Conservation (phyloP, 768 basidiomycete genomes). For the Mycena venus region DNA sequence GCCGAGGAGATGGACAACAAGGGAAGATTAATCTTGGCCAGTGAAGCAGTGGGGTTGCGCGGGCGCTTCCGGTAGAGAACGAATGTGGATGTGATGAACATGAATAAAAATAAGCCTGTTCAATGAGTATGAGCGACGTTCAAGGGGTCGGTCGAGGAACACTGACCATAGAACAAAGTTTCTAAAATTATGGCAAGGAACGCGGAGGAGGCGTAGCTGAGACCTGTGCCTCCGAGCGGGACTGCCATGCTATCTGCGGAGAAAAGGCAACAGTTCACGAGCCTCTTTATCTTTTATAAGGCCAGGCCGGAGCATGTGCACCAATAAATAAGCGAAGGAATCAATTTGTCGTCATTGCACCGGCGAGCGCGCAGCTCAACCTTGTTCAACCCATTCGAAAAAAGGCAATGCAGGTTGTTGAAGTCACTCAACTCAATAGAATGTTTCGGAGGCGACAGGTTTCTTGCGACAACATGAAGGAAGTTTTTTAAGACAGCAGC, state of each 20-base stretch:
- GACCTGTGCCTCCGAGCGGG: constrained; percentile 10
- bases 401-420: too few relatives aligned
- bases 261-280: not conserved
- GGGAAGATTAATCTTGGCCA: not conserved
- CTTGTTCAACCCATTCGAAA: too few relatives aligned
- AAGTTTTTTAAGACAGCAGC: too few relatives aligned
- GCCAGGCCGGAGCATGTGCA: too few relatives aligned
- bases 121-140: not conserved
- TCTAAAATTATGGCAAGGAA: constrained; percentile 3
- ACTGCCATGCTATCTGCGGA: not conserved
- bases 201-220: constrained; percentile 9
- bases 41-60: not conserved
- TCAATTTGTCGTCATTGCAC: too few relatives aligned
- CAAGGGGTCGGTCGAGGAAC: not conserved
- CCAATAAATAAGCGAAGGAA: too few relatives aligned
- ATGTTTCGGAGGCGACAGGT: too few relatives aligned
- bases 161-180: constrained; percentile 8
- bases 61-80: constrained; percentile 10
- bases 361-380: too few relatives aligned
- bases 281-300: not conserved
- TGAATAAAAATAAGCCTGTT: constrained; percentile 8
- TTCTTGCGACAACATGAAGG: too few relatives aligned
- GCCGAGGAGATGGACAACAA: not conserved
- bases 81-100: constrained; percentile 23
- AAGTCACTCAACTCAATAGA: too few relatives aligned